Percentiles rank a stretch among this genome's conserved stretches.
Evolutionary conservation across 768 basidiomycete genomes (phyloP).

Genomic region (Kwoniella mangroviensis): DNA sequence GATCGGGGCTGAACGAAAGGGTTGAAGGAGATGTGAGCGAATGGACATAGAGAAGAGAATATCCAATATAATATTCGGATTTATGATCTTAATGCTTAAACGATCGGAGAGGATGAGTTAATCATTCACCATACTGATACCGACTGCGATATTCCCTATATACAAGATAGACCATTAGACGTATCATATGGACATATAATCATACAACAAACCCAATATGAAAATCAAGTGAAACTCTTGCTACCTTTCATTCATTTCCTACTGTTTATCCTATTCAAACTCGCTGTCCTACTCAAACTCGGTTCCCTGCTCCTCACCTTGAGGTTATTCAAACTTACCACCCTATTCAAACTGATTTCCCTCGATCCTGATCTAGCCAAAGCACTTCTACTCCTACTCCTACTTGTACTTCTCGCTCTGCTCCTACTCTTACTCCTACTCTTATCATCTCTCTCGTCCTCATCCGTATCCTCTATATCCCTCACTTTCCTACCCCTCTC

Average conservation of each 20-base stretch:
- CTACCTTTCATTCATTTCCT: not conserved
- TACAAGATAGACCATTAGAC: too few relatives aligned
- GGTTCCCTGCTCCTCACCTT: not conserved
- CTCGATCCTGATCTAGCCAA: not conserved
- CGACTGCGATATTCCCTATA: too few relatives aligned
- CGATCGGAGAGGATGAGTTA: too few relatives aligned
- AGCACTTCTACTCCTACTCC: conserved; percentile 22
- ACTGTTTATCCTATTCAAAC: conserved; percentile 8
- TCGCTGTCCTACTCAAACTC: conserved; percentile 2
- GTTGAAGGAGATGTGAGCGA: too few relatives aligned
- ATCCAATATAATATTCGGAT: too few relatives aligned
- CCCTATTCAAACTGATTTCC: not conserved
- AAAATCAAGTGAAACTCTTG: conserved; percentile 1
- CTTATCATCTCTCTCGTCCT: not conserved
- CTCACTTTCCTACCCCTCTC: conserved; percentile 41
- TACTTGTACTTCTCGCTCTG: conserved; percentile 12
- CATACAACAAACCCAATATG: not conserved
- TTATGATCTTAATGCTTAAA: too few relatives aligned
- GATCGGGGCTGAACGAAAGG: too few relatives aligned
- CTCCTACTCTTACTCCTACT: conserved; percentile 25
- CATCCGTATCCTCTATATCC: conserved; percentile 2
- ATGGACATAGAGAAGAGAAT: too few relatives aligned
- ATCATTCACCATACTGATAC: too few relatives aligned
- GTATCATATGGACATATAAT: not conserved
- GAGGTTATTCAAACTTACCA: conserved; percentile 7